Evolutionary conservation across 176 grass and related monocot species (phyloP).

Genomic region (Oryza nivara): DNA sequence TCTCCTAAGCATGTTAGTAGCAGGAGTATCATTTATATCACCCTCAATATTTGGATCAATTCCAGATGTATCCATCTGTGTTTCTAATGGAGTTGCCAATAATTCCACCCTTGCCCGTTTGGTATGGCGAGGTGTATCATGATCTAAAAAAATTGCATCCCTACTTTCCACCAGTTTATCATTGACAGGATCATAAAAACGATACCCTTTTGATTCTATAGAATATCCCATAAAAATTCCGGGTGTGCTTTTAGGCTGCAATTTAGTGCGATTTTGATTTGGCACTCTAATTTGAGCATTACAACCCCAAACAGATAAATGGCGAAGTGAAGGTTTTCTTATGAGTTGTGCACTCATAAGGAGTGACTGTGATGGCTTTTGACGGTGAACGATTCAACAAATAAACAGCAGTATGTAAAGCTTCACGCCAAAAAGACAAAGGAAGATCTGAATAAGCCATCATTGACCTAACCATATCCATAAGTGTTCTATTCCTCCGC

Average conservation of each 20-base stretch:
- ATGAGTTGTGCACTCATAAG: not conserved
- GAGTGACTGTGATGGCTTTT: not conserved
- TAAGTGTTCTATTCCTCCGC: not conserved
- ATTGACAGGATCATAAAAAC: not conserved
- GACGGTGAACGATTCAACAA: slow-evolving; percentile 28
- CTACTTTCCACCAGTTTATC: slow-evolving; percentile 1
- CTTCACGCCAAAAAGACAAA: not conserved
- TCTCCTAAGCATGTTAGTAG: too few species aligned
- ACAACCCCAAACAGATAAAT: not conserved
- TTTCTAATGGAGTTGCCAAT: not conserved
- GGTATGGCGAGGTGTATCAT: not conserved
- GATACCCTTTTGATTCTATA: not conserved
- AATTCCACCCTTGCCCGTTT: slow-evolving; percentile 18
- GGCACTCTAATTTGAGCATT: slow-evolving; percentile 13
- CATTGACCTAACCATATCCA: slow-evolving; percentile 20
- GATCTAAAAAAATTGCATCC: not conserved
- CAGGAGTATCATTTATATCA: too few species aligned
- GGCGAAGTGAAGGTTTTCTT: slow-evolving; percentile 3
- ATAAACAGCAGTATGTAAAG: not conserved
- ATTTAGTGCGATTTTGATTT: not conserved
- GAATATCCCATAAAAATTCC: slow-evolving; percentile 18
- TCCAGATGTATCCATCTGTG: not conserved
- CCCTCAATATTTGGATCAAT: too few species aligned
- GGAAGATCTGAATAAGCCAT: slow-evolving; percentile 17
- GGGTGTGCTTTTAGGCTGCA: slow-evolving; percentile 18